Conservation (phyloP, 1,284 basidiomycete genomes). For the Uromyces viciae-fabae region DNA sequence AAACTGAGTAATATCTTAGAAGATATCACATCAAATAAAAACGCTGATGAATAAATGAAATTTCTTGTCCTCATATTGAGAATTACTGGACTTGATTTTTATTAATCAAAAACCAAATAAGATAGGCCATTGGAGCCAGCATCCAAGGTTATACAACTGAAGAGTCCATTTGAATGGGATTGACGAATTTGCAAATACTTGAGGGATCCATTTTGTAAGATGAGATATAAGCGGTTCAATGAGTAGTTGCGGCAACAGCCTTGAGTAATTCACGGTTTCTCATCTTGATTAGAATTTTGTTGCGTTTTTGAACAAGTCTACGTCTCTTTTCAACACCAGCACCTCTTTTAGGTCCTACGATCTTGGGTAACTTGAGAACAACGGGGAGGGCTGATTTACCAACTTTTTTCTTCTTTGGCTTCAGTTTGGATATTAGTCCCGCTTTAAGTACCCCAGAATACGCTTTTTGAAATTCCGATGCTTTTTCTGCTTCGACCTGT, state of each 20-base stretch:
- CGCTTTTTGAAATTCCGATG: background rate
- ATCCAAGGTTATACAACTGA: no score
- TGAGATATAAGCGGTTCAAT: no score
- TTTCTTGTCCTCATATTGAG: no score
- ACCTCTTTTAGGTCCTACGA: slow-evolving; percentile 15
- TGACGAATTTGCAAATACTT: no score
- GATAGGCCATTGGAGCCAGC: no score
- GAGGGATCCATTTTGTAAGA: no score
- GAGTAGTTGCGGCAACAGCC: background rate
- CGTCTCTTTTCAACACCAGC: slow-evolving; percentile 7
- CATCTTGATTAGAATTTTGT: background rate
- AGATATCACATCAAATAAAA: no score
- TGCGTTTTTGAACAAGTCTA: background rate
- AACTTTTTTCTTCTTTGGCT: slow-evolving; percentile 21
- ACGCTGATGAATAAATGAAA: no score
- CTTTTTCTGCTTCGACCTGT: background rate
- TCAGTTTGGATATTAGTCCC: background rate
- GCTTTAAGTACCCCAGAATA: background rate
- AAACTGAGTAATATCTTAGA: no score
- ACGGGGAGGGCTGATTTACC: background rate
- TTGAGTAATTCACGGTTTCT: background rate
- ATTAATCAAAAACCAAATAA: no score
- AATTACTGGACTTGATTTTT: no score
- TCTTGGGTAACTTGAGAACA: background rate
- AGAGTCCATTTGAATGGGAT: no score